Evolutionary conservation across 2,329 filamentous ascomycete species (phyloP).

Genomic region (Beauveria sp.): DNA sequence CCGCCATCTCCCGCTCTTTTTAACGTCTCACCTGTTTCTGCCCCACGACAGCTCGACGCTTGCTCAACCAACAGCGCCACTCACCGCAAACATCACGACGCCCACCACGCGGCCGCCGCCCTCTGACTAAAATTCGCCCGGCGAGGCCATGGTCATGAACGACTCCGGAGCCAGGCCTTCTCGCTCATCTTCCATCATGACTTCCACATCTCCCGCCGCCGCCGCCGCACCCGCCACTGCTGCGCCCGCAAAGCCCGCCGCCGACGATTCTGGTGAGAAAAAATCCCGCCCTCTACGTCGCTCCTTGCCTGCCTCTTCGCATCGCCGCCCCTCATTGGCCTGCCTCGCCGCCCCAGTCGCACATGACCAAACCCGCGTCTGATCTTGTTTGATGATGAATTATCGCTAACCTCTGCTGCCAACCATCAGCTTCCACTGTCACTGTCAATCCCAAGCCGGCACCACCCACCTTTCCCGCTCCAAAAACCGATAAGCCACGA

Average conservation of each 20-base stretch:
- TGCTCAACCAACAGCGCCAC: slow-evolving; percentile 6
- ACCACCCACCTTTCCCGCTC: slow-evolving; percentile 56
- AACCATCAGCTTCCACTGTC: slow-evolving; percentile 36
- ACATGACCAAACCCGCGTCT: too few species aligned
- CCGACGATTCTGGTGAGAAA: slow-evolving; percentile 35
- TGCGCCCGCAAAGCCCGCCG: slow-evolving; percentile 14
- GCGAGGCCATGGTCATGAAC: slow-evolving; percentile 31
- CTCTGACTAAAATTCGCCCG: background rate
- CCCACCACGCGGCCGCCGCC: background rate
- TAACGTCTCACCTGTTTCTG: background rate
- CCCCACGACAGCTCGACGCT: slow-evolving; percentile 11
- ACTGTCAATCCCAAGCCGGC: slow-evolving; percentile 40
- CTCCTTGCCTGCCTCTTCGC: background rate
- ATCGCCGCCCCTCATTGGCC: background rate
- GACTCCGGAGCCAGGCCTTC: slow-evolving; percentile 30
- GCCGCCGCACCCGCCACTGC: slow-evolving; percentile 13
- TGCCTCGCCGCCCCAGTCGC: background rate
- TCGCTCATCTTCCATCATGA: slow-evolving; percentile 31
- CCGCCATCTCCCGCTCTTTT: slow-evolving; percentile 3
- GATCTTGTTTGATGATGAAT: background rate
- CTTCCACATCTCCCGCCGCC: slow-evolving; percentile 23
- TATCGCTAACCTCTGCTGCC: background rate
- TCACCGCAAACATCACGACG: background rate
- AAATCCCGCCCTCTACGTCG: slow-evolving; percentile 1
- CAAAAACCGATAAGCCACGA: slow-evolving; percentile 94